These are phyloP conservation scores for Fusarium sp. DNA, from an alignment of 2,329 filamentous ascomycete species.

Conservation along the genomic window DNA sequence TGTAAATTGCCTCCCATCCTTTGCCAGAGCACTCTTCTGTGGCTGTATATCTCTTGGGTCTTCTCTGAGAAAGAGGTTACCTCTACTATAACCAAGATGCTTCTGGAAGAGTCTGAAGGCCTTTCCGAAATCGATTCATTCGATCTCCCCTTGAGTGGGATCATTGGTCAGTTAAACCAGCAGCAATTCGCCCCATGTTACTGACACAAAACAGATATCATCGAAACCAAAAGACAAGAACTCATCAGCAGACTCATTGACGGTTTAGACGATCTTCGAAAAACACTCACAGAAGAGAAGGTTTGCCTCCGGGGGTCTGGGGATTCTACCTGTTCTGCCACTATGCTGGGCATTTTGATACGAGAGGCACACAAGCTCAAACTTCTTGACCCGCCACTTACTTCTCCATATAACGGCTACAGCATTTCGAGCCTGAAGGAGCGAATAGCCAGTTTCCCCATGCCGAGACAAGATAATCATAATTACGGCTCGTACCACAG, in stretches of 20 bases:
- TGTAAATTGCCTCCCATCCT: accelerated
- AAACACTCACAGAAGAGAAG: accelerated
- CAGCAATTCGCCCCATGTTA: accelerated
- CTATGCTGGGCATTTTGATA: neutral
- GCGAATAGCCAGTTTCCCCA: neutral
- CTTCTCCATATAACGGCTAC: neutral
- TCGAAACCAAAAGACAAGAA: neutral
- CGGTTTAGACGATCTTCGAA: accelerated
- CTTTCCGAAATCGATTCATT: accelerated
- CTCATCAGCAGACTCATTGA: accelerated
- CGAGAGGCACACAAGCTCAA: neutral
- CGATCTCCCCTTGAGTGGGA: neutral
- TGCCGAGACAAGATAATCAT: too few species aligned
- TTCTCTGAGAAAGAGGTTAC: neutral
- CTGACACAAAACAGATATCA: neutral
- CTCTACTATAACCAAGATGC: accelerated
- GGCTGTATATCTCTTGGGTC: neutral
- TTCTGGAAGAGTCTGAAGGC: accelerated
- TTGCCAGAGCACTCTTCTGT: neutral
- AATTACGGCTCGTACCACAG: too few species aligned
- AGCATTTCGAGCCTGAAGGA: neutral
- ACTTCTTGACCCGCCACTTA: accelerated
- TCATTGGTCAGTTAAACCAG: neutral
- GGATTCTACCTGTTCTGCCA: neutral
- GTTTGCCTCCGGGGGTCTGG: neutral